phyloP scores from a whole-genome alignment of 2,329 filamentous ascomycete genomes.

The Sporothrix protearum region DNA sequence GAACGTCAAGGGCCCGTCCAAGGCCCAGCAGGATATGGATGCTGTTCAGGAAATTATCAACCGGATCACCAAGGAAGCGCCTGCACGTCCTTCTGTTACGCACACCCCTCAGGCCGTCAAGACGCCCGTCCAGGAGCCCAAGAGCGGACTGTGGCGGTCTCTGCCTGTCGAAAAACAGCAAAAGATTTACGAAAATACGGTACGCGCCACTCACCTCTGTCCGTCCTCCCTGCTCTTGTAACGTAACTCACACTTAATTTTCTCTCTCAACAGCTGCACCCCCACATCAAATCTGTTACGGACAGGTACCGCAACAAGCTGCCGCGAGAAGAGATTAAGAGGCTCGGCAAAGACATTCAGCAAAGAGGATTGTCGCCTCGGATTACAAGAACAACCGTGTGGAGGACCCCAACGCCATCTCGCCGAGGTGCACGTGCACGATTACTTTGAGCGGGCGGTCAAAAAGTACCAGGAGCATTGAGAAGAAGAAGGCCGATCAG shows the following conservation, averaged over 20 bases:
- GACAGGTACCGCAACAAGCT: slow-evolving; percentile 85
- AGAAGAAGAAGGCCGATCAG: slow-evolving; percentile 58
- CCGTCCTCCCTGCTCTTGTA: not conserved
- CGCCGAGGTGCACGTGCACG: slow-evolving; percentile 71
- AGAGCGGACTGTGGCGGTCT: slow-evolving; percentile 68
- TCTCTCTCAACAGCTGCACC: slow-evolving; percentile 74
- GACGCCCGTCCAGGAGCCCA: slow-evolving; percentile 55
- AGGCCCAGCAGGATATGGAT: slow-evolving; percentile 61
- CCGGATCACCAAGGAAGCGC: slow-evolving; percentile 69
- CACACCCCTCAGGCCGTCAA: slow-evolving; percentile 62
- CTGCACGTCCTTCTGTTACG: slow-evolving; percentile 48
- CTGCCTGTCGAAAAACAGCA: slow-evolving; percentile 79
- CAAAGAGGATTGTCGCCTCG: slow-evolving; percentile 87
- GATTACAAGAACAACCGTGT: slow-evolving; percentile 92
- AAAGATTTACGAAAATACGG: slow-evolving; percentile 91
- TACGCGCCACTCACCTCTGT: slow-evolving; percentile 49
- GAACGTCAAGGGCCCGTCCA: slow-evolving; percentile 65
- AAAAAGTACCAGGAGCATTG: slow-evolving; percentile 65
- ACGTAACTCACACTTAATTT: slow-evolving; percentile 12
- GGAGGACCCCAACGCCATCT: slow-evolving; percentile 69
- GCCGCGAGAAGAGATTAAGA: slow-evolving; percentile 70
- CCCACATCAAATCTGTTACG: slow-evolving; percentile 78
- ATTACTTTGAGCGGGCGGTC: slow-evolving; percentile 83
- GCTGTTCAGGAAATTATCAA: slow-evolving; percentile 81
- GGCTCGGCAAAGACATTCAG: slow-evolving; percentile 66